Conservation (phyloP, 129 eudicot species). For the Ambrosia trifida region DNA sequence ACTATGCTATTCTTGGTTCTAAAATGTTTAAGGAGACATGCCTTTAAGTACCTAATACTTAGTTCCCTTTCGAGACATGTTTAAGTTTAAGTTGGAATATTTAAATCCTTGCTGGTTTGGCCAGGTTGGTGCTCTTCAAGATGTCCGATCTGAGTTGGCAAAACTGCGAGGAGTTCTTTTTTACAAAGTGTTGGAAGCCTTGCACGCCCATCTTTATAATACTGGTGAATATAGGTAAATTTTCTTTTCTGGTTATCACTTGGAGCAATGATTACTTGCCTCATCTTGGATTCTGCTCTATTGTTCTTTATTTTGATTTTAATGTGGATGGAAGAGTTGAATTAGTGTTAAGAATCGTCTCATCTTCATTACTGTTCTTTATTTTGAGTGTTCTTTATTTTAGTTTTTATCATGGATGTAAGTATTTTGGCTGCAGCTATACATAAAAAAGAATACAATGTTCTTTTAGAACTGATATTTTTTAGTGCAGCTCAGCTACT, state of each 20-base stretch:
- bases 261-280: slow-evolving; percentile 20
- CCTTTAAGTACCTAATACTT: slow-evolving; percentile 14
- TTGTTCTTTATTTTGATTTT: neutral
- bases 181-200: slow-evolving; percentile 87
- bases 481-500: slow-evolving; percentile 70
- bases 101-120: slow-evolving; percentile 25
- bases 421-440: neutral
- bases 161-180: slow-evolving; percentile 83
- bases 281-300: slow-evolving; percentile 12
- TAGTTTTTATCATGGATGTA: neutral
- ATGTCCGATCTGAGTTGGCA: slow-evolving; percentile 88
- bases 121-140: slow-evolving; percentile 99
- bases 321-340: slow-evolving; percentile 17
- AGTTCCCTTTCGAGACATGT: slow-evolving; percentile 16
- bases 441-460: neutral
- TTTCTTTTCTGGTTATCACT: slow-evolving; percentile 17
- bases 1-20: slow-evolving; percentile 10
- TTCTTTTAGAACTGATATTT: slow-evolving; percentile 32
- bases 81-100: slow-evolving; percentile 14
- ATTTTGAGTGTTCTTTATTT: neutral
- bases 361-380: neutral
- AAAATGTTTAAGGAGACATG: slow-evolving; percentile 11
- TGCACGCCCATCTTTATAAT: slow-evolving; percentile 97
- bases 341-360: slow-evolving; percentile 1
- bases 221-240: slow-evolving; percentile 89